A percentile compares a stretch with the other conserved stretches of the same genome.
Conservation (phyloP, 1,139 yeast species). For the Debaryomycetaceae sp. region DNA sequence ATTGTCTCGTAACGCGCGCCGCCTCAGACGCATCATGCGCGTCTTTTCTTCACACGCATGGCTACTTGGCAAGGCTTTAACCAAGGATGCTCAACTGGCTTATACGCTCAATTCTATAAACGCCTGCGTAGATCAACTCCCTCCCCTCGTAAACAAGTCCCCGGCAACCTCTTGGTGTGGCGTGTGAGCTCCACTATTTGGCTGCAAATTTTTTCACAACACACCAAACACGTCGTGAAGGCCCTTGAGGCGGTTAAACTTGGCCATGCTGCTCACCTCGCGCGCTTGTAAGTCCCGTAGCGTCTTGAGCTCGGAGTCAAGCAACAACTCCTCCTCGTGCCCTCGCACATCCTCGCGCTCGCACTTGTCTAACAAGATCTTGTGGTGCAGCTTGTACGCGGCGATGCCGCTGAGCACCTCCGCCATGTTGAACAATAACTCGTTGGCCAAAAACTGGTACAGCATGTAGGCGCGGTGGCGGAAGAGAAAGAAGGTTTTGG, state of each 20-base stretch:
- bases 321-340: conserved; percentile 66
- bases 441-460: conserved; percentile 41
- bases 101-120: too few species aligned
- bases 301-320: conserved; percentile 72
- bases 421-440: conserved; percentile 48
- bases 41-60: too few species aligned
- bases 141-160: too few species aligned
- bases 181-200: too few species aligned
- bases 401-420: conserved; percentile 55
- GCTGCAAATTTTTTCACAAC: too few species aligned
- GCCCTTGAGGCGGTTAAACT: conserved; percentile 50
- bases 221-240: conserved; percentile 50
- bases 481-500: conserved; percentile 80
- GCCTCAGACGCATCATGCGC: too few species aligned
- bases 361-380: conserved; percentile 69
- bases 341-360: conserved; percentile 90
- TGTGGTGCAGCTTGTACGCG: conserved; percentile 55
- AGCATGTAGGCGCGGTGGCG: conserved; percentile 63
- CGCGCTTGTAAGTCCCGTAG: conserved; percentile 56
- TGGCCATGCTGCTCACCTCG: conserved; percentile 51
- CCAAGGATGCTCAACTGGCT: too few species aligned
- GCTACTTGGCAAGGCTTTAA: too few species aligned
- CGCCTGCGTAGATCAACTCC: too few species aligned
- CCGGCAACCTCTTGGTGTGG: too few species aligned
- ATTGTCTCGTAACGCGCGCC: too few species aligned